Evolutionary conservation across 2,329 filamentous ascomycete genomes (phyloP).

Genomic region (Aureobasidium sp.): DNA sequence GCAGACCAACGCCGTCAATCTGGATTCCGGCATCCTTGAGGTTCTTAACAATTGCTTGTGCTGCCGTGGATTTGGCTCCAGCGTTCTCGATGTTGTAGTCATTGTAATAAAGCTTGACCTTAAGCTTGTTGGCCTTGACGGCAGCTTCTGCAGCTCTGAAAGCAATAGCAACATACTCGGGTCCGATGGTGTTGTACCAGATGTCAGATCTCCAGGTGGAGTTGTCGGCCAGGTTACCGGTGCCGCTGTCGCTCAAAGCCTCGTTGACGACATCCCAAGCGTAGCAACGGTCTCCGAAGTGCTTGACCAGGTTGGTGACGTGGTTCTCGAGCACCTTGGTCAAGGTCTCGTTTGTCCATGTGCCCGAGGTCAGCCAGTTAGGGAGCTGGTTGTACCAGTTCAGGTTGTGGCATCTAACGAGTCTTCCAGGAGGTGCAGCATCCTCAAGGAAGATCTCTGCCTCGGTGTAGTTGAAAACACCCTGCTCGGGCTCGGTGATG

Average conservation of each 20-base stretch:
- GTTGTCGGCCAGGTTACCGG: slow-evolving; percentile 23
- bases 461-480: slow-evolving; percentile 48
- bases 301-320: slow-evolving; percentile 48
- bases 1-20: slow-evolving; percentile 55
- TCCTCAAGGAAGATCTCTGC: slow-evolving; percentile 43
- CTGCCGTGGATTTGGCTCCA: slow-evolving; percentile 37
- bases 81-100: slow-evolving; percentile 55
- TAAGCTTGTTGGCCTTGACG: slow-evolving; percentile 44
- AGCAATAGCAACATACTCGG: slow-evolving; percentile 48
- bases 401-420: slow-evolving; percentile 55
- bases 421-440: slow-evolving; percentile 32
- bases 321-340: slow-evolving; percentile 49
- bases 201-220: slow-evolving; percentile 45
- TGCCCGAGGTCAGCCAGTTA: slow-evolving; percentile 38
- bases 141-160: slow-evolving; percentile 48
- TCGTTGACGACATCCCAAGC: slow-evolving; percentile 61
- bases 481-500: slow-evolving; percentile 48
- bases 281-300: slow-evolving; percentile 53
- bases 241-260: slow-evolving; percentile 42
- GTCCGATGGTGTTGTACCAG: slow-evolving; percentile 48
- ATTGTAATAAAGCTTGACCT: slow-evolving; percentile 54
- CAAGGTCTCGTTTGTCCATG: slow-evolving; percentile 52
- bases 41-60: slow-evolving; percentile 27
- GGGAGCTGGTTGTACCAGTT: slow-evolving; percentile 48
- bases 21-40: slow-evolving; percentile 30